These are phyloP conservation scores for Rhodotorula mucilaginosa DNA, from an alignment of 1,284 basidiomycete genomes.

Conservation along the genomic window DNA sequence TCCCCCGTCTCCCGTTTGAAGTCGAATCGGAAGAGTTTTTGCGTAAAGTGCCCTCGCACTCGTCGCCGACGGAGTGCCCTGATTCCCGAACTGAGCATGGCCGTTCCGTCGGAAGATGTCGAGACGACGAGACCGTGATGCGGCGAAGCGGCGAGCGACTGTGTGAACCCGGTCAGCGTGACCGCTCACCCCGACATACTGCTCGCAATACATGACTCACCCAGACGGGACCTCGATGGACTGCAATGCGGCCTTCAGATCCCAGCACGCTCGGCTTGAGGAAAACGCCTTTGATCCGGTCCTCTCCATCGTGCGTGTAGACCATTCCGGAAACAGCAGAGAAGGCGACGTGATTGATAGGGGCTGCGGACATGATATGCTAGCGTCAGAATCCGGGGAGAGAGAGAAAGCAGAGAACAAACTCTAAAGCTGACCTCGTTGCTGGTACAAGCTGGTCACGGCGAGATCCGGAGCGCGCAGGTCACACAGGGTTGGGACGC, in stretches of 20 bases:
- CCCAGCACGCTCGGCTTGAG: conserved; percentile 30
- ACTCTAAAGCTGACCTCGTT: conserved; percentile 53
- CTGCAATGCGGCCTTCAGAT: conserved; percentile 6
- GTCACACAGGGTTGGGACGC: conserved; percentile 68
- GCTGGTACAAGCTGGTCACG: conserved; percentile 66
- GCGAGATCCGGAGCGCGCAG: conserved; percentile 59
- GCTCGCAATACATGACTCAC: conserved; percentile 52
- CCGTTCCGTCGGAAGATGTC: conserved; percentile 74
- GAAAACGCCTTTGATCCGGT: conserved; percentile 19
- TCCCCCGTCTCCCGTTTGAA: conserved; percentile 68
- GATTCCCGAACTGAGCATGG: conserved; percentile 66
- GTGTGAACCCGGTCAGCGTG: neutral
- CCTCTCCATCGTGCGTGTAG: conserved; percentile 35
- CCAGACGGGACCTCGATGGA: conserved; percentile 68
- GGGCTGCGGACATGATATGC: conserved; percentile 5
- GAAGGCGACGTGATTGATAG: conserved; percentile 20
- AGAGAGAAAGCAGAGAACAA: neutral
- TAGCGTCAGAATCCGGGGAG: too few species aligned
- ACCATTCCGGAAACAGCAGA: conserved; percentile 26
- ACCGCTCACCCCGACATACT: neutral
- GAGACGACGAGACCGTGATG: conserved; percentile 80
- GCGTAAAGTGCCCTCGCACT: conserved; percentile 52
- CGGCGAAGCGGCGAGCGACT: conserved; percentile 73
- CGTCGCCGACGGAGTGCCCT: conserved; percentile 60
- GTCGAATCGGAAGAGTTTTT: conserved; percentile 81